Evolutionary conservation across 163 green algal species (phyloP).

Genomic region (Smithsoniella earleae): DNA sequence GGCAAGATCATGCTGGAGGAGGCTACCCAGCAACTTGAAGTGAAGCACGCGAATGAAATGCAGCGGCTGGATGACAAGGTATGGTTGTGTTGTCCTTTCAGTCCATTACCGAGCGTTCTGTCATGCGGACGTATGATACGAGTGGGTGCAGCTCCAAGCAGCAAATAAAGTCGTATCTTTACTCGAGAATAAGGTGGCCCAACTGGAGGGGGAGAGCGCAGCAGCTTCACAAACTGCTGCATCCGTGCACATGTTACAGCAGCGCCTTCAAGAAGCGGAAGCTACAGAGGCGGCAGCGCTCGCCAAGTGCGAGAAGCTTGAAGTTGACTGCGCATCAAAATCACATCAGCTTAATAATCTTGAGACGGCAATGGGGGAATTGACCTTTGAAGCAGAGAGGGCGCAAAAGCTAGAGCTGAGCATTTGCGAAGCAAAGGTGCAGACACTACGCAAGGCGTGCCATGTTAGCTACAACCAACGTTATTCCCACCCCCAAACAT

Average conservation of each 20-base stretch:
- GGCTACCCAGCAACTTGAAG: background rate
- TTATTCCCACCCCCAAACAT: background rate
- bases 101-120: background rate
- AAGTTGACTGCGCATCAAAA: background rate
- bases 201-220: background rate
- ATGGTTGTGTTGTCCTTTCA: too few relatives aligned
- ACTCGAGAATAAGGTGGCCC: background rate
- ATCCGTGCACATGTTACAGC: background rate
- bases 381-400: conserved; percentile 10
- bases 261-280: background rate
- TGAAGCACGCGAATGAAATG: background rate
- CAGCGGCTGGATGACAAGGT: conserved; percentile 20
- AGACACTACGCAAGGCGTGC: too few relatives aligned
- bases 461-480: too few relatives aligned
- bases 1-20: background rate
- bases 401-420: conserved; percentile 11
- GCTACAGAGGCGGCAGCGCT: background rate
- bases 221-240: background rate
- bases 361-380: background rate
- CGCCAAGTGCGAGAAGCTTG: background rate
- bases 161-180: background rate
- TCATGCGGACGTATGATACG: background rate
- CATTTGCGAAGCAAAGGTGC: conserved; percentile 20
- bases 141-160: background rate
- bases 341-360: background rate